These are phyloP conservation scores for Draba incana DNA, from an alignment of 345 rosid genomes.

Conservation along the genomic window DNA sequence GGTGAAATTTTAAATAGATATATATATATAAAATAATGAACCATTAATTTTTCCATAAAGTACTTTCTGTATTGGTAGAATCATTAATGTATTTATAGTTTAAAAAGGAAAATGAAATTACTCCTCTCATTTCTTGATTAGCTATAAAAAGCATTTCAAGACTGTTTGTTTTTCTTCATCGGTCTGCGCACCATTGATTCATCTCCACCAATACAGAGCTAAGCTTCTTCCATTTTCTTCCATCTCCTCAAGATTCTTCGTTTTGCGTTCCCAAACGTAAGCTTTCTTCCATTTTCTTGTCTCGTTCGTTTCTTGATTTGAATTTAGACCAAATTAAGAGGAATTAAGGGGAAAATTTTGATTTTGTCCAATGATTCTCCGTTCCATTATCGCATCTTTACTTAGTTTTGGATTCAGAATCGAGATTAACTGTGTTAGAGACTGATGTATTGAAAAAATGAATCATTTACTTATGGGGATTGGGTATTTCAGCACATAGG, in stretches of 20 bases:
- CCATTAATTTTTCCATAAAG: no score
- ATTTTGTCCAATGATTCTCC: neutral
- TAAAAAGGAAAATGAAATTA: neutral
- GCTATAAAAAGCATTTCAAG: slow-evolving; percentile 16
- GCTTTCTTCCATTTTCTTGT: neutral
- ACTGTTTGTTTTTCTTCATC: slow-evolving; percentile 8
- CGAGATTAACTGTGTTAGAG: neutral
- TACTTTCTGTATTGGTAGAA: neutral
- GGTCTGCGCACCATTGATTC: neutral
- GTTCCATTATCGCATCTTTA: neutral
- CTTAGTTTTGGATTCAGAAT: slow-evolving; percentile 1
- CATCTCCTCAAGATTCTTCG: neutral
- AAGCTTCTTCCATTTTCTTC: slow-evolving; percentile 2
- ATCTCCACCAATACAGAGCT: neutral
- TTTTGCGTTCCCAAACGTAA: slow-evolving; percentile 13
- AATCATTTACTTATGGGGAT: neutral
- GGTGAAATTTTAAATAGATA: no score
- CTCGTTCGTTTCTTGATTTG: neutral
- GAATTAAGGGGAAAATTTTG: no score
- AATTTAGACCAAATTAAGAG: no score
- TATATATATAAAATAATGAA: no score
- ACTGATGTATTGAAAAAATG: neutral
- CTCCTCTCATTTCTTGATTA: neutral
- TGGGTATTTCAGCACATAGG: neutral
- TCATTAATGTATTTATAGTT: neutral